Percentiles rank a stretch among this genome's conserved stretches.
These are phyloP conservation scores for Aspergillus versicolor DNA, from an alignment of 2,329 filamentous ascomycete genomes.

Conservation along the genomic window DNA sequence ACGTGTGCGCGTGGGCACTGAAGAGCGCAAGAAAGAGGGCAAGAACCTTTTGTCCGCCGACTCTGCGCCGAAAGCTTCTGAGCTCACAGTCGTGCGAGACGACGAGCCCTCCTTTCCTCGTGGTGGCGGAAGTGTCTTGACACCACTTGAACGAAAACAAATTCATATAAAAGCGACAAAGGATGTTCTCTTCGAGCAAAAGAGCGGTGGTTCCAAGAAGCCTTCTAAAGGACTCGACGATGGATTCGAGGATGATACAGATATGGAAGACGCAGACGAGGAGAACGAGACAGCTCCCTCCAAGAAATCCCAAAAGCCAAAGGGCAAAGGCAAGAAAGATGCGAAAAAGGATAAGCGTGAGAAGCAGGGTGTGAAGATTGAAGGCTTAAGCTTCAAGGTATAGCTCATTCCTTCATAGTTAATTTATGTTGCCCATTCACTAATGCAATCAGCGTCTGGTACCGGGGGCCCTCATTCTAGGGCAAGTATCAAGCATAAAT, in stretches of 20 bases:
- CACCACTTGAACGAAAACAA: conserved; percentile 92
- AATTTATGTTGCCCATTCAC: conserved; percentile 22
- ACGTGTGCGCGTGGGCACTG: conserved; percentile 40
- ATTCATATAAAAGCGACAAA: conserved; percentile 90
- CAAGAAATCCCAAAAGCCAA: conserved; percentile 43
- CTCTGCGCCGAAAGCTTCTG: conserved; percentile 30
- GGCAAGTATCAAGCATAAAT: conserved; percentile 79
- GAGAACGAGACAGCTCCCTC: conserved; percentile 32
- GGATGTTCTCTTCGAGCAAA: conserved; percentile 87
- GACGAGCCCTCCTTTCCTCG: conserved; percentile 90
- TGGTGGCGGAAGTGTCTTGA: conserved; percentile 86
- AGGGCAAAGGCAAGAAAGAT: conserved; percentile 49
- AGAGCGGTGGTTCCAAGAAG: conserved; percentile 51
- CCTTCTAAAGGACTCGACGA: conserved; percentile 51
- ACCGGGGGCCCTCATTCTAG: conserved; percentile 83
- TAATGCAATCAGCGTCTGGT: conserved; percentile 66
- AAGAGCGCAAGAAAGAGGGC: conserved; percentile 34
- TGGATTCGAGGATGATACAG: conserved; percentile 49
- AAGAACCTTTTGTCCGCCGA: conserved; percentile 23
- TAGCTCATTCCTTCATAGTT: conserved; percentile 19
- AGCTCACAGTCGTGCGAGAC: conserved; percentile 56
- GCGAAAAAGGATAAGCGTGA: conserved; percentile 51
- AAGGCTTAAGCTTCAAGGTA: conserved; percentile 88
- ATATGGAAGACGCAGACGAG: conserved; percentile 48
- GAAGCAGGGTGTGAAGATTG: conserved; percentile 66